Percentiles rank a stretch among this genome's conserved stretches.
Evolutionary conservation across 2,329 filamentous ascomycete species (phyloP).

Genomic region (Fusarium sp.): DNA sequence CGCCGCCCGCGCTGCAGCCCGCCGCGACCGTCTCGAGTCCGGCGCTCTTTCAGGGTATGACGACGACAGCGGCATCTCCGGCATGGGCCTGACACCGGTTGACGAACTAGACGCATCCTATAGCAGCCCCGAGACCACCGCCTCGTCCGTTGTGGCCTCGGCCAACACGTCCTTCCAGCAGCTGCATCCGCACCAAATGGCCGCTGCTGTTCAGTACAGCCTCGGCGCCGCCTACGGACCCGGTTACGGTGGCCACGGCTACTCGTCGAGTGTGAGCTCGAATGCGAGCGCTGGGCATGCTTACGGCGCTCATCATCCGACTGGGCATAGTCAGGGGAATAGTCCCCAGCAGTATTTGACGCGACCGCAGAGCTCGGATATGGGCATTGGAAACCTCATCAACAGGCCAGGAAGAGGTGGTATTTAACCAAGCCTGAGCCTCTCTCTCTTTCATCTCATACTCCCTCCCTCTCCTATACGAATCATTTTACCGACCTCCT

Average conservation of each 20-base stretch:
- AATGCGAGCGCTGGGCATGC: slow-evolving; percentile 57
- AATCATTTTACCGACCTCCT: neutral
- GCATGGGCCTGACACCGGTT: slow-evolving; percentile 70
- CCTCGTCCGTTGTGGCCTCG: slow-evolving; percentile 59
- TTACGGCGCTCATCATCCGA: slow-evolving; percentile 47
- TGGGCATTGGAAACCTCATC: slow-evolving; percentile 73
- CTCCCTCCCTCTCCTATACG: neutral
- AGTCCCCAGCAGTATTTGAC: slow-evolving; percentile 62
- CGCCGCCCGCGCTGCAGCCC: slow-evolving; percentile 74
- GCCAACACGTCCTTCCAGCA: slow-evolving; percentile 54
- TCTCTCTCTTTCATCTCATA: neutral
- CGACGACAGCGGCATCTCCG: slow-evolving; percentile 81
- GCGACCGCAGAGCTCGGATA: slow-evolving; percentile 69
- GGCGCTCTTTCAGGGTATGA: slow-evolving; percentile 65
- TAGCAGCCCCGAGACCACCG: slow-evolving; percentile 68
- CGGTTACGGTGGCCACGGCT: slow-evolving; percentile 58
- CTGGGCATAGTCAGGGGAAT: slow-evolving; percentile 54
- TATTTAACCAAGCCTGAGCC: slow-evolving; percentile 14
- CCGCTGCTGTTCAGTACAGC: slow-evolving; percentile 45
- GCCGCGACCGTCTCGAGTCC: slow-evolving; percentile 73
- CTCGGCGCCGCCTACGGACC: slow-evolving; percentile 42
- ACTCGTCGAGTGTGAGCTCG: slow-evolving; percentile 70
- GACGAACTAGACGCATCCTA: slow-evolving; percentile 72
- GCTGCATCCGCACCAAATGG: slow-evolving; percentile 46
- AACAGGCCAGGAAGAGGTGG: slow-evolving; percentile 61